Base-by-base conservation (phyloP, 257 asterid species). In the Nyctanthes arbortristis region DNA sequence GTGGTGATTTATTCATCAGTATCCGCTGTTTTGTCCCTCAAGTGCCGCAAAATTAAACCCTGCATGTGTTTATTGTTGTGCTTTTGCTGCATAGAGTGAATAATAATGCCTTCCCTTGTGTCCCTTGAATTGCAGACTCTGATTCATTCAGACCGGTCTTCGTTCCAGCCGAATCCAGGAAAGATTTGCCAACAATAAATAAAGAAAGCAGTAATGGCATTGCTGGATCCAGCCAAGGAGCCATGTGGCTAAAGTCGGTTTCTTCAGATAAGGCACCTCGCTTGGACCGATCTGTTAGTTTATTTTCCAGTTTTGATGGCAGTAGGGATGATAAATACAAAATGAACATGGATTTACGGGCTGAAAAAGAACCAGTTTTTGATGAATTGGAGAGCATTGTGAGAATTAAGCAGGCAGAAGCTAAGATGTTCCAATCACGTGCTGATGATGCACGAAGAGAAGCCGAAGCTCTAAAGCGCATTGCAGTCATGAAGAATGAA, bases 371-470 rank as follows among this genome's bases (percentile, higher is more conserved):
- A 34, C 89, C 87, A 1, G 64, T 81, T 58, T 91, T 91, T 65
- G 97, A 91, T 70, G 99, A 93, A 75, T 68, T 93, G 77, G 97
- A 93, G 69, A 93, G 96, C 85, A 86, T 93, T 30, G 90, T 93
- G 68, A 91, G 92, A 82, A 85, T 93, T 69, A 93, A 93, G 71
- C 91, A 76, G 49, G 98, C 96, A 0, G 98, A 93, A 79, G 90
- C 98, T 1, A 83, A 85, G 81, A 93, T 93, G 97, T 93, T 93
- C 66, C 94, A 88, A 79, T 55, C 84, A 5, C 96, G 99, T 13
- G 96, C 97, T 6, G 97, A 91, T 47, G 97, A 91, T 66, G 99
- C 97, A 31, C 84, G 96, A 80, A 84, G 78, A 74, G 99, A 93
- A 71, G 87, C 96, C 2, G 99, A 89, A 75, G 94, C 96, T 11